Evolutionary conservation across 2,329 filamentous ascomycete genomes (phyloP), one percentile per base, ranked within the genome.

Genomic region (Cadophora malorum): DNA sequence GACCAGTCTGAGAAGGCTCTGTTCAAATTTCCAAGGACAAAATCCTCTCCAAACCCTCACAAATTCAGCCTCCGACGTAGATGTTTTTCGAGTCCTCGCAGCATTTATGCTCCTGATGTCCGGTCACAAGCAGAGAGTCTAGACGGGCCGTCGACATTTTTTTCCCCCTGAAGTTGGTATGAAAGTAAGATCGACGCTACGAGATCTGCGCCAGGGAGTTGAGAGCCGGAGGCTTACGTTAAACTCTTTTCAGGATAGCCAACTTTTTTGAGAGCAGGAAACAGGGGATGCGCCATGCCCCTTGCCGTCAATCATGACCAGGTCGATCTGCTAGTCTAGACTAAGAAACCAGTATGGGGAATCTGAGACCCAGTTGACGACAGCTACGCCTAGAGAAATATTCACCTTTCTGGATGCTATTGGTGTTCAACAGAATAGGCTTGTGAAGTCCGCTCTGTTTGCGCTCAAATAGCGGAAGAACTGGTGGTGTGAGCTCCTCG

Each of bases 121-220:
- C 6, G 35, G 35, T 14, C 33, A 25, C 8, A 28, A 45, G 33
- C 31, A 59, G 35, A 23, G 10, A 35, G 35, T 41, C 56, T 23
- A 45, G 56, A 41, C 21, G 14, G 14, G n/a, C 10, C 25, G 19
- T 55, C 28, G 52, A 55, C 14, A 33, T n/a, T 33, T 59, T 25
- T 45, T 10, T n/a, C 21, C 14, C 21, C 55, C 33, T 41, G 55
- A 59, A 16, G 21, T 41, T 38, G 35, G 55, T 28, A 16, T 28
- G 4, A 23, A 25, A 25, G n/a, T 16, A 59, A 41, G 56, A 59
- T 59, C 56, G 33, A 12, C 56, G 56, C 56, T 41, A 59, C 4
- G 35, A 41, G 56, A 59, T 59, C 56, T 25, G 21, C 56, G 21
- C 56, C 56, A 19, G 33, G 55, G 56, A 59, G 12, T 28, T 19